These are phyloP conservation scores for Pelargonium fulgidum DNA, from an alignment of 441 rosid genomes.

Conservation along the genomic window DNA sequence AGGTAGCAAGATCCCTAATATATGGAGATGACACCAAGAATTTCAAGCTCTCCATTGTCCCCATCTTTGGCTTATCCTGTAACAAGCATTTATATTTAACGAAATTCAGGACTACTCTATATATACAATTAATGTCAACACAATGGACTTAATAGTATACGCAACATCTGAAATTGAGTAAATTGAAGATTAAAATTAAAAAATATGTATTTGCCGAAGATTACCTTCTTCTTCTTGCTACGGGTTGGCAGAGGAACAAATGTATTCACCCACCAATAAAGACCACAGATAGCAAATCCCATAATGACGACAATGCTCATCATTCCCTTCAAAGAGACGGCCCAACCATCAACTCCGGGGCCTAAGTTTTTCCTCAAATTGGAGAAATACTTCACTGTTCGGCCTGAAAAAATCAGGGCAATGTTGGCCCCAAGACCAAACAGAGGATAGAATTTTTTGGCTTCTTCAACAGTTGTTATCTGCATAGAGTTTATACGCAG, in stretches of 20 bases:
- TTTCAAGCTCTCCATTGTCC: slow-evolving; percentile 94
- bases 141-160: too few species aligned
- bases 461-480: slow-evolving; percentile 96
- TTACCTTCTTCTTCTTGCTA: slow-evolving; percentile 93
- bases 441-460: slow-evolving; percentile 87
- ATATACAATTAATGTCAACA: too few species aligned
- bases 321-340: slow-evolving; percentile 86
- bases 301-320: slow-evolving; percentile 88
- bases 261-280: slow-evolving; percentile 95
- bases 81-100: background rate
- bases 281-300: slow-evolving; percentile 75
- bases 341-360: slow-evolving; percentile 99
- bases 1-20: slow-evolving; percentile 86
- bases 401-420: slow-evolving; percentile 85
- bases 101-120: background rate
- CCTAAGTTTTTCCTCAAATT: slow-evolving; percentile 76
- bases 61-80: slow-evolving; percentile 86
- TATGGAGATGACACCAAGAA: slow-evolving; percentile 84
- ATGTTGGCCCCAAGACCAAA: slow-evolving; percentile 96
- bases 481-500: slow-evolving; percentile 26
- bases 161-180: too few species aligned
- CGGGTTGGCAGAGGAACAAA: slow-evolving; percentile 77
- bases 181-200: too few species aligned
- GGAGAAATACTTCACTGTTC: slow-evolving; percentile 95
- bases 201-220: too few species aligned